Conservation (phyloP, 768 basidiomycete genomes). For the Suillus variegatus region DNA sequence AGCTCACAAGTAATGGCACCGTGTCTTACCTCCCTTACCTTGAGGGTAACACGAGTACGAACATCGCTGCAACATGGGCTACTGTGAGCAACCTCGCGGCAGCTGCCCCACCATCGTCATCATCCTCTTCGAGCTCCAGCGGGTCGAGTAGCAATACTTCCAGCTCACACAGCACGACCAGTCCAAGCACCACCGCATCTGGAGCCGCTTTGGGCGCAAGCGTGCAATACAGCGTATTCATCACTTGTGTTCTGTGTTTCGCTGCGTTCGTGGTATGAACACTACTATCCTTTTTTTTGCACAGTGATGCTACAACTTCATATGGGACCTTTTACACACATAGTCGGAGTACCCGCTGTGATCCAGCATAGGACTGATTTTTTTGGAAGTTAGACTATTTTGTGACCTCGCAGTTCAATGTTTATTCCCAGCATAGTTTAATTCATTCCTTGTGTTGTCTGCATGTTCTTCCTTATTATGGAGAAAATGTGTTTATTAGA, state of each 20-base stretch:
- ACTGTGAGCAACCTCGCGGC: slow-evolving; percentile 44
- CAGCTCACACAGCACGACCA: slow-evolving; percentile 17
- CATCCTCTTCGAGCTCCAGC: slow-evolving; percentile 16
- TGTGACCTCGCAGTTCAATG: neutral
- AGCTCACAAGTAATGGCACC: slow-evolving; percentile 61
- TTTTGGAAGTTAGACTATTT: neutral
- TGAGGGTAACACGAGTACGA: slow-evolving; percentile 42
- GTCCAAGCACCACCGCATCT: slow-evolving; percentile 16
- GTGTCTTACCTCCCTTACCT: slow-evolving; percentile 64
- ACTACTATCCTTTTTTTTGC: neutral
- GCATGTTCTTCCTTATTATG: neutral
- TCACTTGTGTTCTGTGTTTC: neutral
- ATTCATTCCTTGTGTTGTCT: neutral
- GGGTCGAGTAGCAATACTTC: slow-evolving; percentile 17
- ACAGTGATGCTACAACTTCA: neutral
- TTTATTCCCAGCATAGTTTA: neutral
- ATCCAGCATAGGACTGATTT: neutral
- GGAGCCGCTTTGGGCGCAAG: neutral
- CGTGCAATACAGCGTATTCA: neutral
- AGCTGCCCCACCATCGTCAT: slow-evolving; percentile 38
- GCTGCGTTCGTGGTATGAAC: neutral
- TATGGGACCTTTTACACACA: neutral
- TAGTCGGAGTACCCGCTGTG: neutral
- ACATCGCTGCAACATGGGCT: slow-evolving; percentile 52
- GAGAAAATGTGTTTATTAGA: neutral